phyloP scores from a whole-genome alignment of 2,329 filamentous ascomycete genomes.

The Ceratocystis diversiconidia region DNA sequence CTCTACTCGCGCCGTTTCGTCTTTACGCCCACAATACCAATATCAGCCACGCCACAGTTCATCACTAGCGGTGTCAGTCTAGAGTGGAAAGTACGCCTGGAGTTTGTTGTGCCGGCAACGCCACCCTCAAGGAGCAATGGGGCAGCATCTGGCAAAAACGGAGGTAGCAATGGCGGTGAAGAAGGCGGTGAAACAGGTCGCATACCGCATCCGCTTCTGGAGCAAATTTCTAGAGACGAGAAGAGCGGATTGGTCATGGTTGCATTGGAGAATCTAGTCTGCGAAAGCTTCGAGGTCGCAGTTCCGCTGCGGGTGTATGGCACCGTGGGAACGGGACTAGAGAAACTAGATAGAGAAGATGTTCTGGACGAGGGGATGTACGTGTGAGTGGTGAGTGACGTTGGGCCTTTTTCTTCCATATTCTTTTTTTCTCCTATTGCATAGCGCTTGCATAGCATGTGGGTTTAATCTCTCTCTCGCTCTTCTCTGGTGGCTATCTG shows the following conservation, averaged over 20 bases:
- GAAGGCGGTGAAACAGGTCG: conserved; percentile 19
- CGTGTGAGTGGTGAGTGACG: conserved; percentile 23
- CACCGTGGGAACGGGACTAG: conserved; percentile 42
- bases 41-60: conserved; percentile 75
- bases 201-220: conserved; percentile 45
- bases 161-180: conserved; percentile 1
- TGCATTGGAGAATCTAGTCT: conserved; percentile 61
- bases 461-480: not conserved
- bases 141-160: not conserved
- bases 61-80: conserved; percentile 76
- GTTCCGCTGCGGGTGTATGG: conserved; percentile 75
- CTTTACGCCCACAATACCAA: conserved; percentile 73
- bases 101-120: conserved; percentile 64
- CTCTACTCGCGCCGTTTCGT: conserved; percentile 66
- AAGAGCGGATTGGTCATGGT: conserved; percentile 59
- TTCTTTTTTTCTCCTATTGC: conserved; percentile 12
- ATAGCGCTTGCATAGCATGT: conserved; percentile 5
- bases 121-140: not conserved
- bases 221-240: conserved; percentile 66
- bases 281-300: conserved; percentile 81
- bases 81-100: conserved; percentile 78
- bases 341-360: conserved; percentile 42
- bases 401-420: conserved; percentile 13
- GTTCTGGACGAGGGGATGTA: conserved; percentile 33
- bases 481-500: not conserved